phyloP scores from a whole-genome alignment of 345 rosid species.

The Rhodomyrtus tomentosa region DNA sequence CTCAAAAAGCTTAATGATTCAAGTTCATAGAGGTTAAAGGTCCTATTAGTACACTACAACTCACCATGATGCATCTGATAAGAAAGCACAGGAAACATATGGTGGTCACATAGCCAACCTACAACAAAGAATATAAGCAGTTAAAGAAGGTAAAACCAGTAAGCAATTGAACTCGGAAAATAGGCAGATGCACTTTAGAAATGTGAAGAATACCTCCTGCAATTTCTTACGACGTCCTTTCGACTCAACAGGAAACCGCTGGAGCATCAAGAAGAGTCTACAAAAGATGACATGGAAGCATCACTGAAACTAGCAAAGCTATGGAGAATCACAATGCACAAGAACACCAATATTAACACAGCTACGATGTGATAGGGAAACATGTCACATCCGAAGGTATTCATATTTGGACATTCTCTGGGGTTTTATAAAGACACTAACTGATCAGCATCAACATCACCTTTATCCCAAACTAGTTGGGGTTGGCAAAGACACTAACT shows the following conservation, averaged over 20 bases:
- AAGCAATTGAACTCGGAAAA: not conserved
- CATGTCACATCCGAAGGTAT: not conserved
- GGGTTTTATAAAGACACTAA: not conserved
- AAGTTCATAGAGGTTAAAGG: not conserved
- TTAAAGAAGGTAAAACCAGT: not conserved
- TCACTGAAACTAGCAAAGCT: not conserved
- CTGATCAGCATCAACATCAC: no score
- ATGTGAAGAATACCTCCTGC: slow-evolving; percentile 51
- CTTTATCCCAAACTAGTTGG: no score
- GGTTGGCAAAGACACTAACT: not conserved
- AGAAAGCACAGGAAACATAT: slow-evolving; percentile 90
- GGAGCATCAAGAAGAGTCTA: slow-evolving; percentile 91
- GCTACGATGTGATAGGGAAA: not conserved
- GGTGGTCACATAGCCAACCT: slow-evolving; percentile 96
- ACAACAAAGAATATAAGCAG: slow-evolving; percentile 8
- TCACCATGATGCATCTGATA: slow-evolving; percentile 81
- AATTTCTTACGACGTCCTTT: slow-evolving; percentile 87
- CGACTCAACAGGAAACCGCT: slow-evolving; percentile 91
- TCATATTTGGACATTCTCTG: not conserved
- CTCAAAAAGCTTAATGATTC: not conserved
- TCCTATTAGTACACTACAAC: not conserved
- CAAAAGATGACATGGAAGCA: slow-evolving; percentile 7
- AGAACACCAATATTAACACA: not conserved
- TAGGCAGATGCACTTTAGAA: not conserved
- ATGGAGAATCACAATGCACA: not conserved